Evolutionary conservation across 768 basidiomycete genomes (phyloP), one percentile per base, ranked within the genome.

Genomic region (Auricularia auricula-judae): DNA sequence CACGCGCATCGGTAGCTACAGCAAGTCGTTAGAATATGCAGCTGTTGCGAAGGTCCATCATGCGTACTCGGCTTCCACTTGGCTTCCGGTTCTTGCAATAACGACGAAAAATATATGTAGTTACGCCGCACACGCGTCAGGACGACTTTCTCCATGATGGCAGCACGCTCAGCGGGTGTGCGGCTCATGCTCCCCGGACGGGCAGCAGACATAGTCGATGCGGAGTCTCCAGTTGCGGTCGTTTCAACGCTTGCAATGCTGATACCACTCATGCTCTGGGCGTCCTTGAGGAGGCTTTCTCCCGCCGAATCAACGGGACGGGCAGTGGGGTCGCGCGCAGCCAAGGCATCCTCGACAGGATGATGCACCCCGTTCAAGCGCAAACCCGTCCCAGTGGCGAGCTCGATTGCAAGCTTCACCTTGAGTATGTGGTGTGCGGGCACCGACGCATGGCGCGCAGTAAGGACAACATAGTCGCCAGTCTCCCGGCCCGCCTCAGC

Each of bases 31-130:
- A 64, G 44, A 47, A 61, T 14, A 66, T 35, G 11, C 21, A 18
- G 36, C 56, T 59, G 42, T 39, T 61, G 64, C n/a, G 47, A 39
- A 54, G 16, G 14, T 23, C 77, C 87, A 4, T 42, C 39, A 14
- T 42, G 0, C 39, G 70, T 74, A 92, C 90, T 91, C 71, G 87
- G 81, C 71, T 86, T 86, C 96, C 96, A 99, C 74, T 99, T 99
- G 3, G 93, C 93, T 74, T 98, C 94, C 0, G 97, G 97, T 70
- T 98, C 96, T 74, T 98, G 97, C 61, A 99, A 75, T 60, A 99
- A 78, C 0, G 95, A 97, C 1, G 95, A 95, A 74, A 99, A 98
- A 75, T 98, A 98, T 63, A 98, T 98, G 70, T 99, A 99, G 73
- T 91, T 96, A 66, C 97, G 81, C 71, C 87, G 84, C 23, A 98